Base-by-base conservation (phyloP, 257 asterid species). In the Solanum lycopersicoides region DNA sequence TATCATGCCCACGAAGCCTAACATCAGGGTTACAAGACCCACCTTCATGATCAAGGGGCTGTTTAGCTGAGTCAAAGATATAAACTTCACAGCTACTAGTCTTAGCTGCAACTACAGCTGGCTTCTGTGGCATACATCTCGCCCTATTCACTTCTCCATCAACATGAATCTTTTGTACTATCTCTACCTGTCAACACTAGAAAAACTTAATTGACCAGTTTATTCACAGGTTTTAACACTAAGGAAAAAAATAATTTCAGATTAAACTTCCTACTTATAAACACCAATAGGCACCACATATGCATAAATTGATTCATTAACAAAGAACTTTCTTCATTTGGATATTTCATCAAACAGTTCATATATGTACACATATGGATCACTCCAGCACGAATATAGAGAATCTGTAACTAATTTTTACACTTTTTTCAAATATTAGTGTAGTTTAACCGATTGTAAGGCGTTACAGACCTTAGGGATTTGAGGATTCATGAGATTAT, bases 141-240 rank as follows among this genome's bases (percentile, higher is more conserved):
- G 96, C 98, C 90, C 99, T 94, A 82, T 96, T 97, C 90, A 96
- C 95, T 92, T 97, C 99, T 87, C 99, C 99, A 88, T 96, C 99
- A 50, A 95, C 95, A 65, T 90, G 92, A 83, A 96, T 94, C 88
- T 93, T 95, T 60, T 95, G 97, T 41, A 94, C 93, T 86, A 97
- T 91, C 89, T 95, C 98, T 53, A 95, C 96, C 99, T 96, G 92
- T 60, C 82, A 71, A 32, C 71, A 84, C 60, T 39, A 72, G 18
- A 10, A 2, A 16, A 28, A 42, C 45, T 72, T 72, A 30, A 69
- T 69, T 14, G 41, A 72, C 79, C 44, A 74, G 39, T 39, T 74
- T 6, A 74, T 74, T 39, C 53, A 39, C 5, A 39, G 20, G 32
- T 21, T 53, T 74, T 74, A 74, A 74, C 82, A 39, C 12, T 12